Evolutionary conservation across 441 rosid genomes (phyloP), one percentile per base, ranked within the genome.

Genomic region (Corymbia citriodora): DNA sequence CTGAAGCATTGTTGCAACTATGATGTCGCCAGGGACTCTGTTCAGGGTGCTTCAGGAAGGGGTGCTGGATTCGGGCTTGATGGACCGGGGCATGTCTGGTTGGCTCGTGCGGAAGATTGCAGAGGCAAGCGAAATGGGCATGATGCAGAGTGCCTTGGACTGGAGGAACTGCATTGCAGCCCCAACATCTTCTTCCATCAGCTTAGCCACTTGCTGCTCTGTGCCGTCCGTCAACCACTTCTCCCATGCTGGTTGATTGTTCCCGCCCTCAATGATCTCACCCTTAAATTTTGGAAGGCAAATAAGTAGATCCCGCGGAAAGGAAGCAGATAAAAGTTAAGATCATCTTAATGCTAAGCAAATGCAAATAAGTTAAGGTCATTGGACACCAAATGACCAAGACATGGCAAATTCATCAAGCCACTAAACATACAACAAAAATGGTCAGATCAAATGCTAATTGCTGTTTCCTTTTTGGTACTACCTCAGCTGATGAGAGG

Each of bases 131-230:
- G 92, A 90, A 59, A 90, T 63, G 29, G 92, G 92, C 92, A 90
- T 90, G 87, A 90, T 90, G 88, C 90, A 90, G 59, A 88, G 92
- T 3, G 90, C 88, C 89, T 90, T 88, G 72, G 92, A 90, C 90
- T 90, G 90, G 54, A 90, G 90, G 63, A 90, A 90, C 87, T 90
- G 91, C 91, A 90, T 90, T 19, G 91, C 91, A 10, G 91, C 88
- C n/a, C 92, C 92, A 7, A 90, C 87, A 31, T 90, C 89, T 87
- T 90, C 92, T 86, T 90, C 92, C 92, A 90, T 90, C 68, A 90
- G 92, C 87, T 88, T 88, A 11, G 92, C 92, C 36, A 90, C 90
- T 55, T 90, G 88, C 63, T 70, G 59, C 50, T 90, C 92, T 6
- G 92, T 90, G 21, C 90, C 92, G 12, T 90, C 92, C 3, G 74